phyloP scores from a whole-genome alignment of 2,329 filamentous ascomycete genomes.

The Akanthomyces lecanii region DNA sequence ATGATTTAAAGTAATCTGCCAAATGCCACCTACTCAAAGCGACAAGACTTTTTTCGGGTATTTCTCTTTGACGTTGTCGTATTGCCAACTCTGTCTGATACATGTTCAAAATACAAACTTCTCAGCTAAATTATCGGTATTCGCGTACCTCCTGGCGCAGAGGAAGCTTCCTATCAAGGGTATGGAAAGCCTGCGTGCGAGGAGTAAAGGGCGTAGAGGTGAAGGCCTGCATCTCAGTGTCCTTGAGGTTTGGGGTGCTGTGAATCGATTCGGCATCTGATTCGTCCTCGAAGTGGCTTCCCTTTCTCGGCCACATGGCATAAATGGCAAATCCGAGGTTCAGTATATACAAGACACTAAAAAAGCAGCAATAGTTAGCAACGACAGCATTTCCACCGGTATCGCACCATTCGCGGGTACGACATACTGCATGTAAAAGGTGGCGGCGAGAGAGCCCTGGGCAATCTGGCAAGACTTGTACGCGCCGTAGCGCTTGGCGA shows the following conservation, averaged over 20 bases:
- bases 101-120: background rate
- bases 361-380: constrained; percentile 4
- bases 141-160: constrained; percentile 27
- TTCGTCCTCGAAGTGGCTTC: constrained; percentile 43
- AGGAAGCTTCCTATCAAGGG: constrained; percentile 55
- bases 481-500: constrained; percentile 51
- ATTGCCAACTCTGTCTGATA: background rate
- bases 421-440: constrained; percentile 64
- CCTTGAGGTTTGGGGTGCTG: constrained; percentile 30
- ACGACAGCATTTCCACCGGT: background rate
- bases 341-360: constrained; percentile 55
- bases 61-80: background rate
- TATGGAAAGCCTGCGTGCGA: constrained; percentile 63
- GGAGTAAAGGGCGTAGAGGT: constrained; percentile 54
- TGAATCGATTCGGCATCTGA: constrained; percentile 36
- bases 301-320: constrained; percentile 53
- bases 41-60: background rate
- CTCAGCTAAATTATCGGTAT: background rate
- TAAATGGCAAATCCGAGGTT: constrained; percentile 58
- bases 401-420: no score
- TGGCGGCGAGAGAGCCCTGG: constrained; percentile 61
- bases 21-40: background rate
- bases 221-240: constrained; percentile 57
- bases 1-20: background rate
- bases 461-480: constrained; percentile 62